Percentiles rank a stretch among this genome's conserved stretches.
Evolutionary conservation across 352 stramenopile genomes (phyloP).

Genomic region (Pythium vanterpoolii): DNA sequence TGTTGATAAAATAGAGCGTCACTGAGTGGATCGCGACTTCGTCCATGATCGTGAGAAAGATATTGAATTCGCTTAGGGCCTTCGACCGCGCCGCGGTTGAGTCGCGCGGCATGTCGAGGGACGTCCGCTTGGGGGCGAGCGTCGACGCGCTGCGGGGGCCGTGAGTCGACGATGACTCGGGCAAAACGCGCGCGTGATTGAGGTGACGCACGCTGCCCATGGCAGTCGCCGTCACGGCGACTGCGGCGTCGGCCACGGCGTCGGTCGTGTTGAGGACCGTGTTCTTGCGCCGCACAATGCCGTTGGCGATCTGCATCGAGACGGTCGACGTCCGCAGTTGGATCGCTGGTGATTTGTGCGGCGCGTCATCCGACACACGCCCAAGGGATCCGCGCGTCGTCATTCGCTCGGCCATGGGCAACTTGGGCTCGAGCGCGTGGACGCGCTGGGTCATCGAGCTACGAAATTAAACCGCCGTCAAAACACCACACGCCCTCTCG

Average conservation of each 20-base stretch:
- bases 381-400: background rate
- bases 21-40: constrained; percentile 77
- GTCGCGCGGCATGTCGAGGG: constrained; percentile 40
- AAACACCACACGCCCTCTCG: too few relatives aligned
- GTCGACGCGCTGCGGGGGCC: constrained; percentile 13
- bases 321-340: constrained; percentile 42
- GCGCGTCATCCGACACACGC: background rate
- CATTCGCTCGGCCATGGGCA: background rate
- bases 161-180: constrained; percentile 26
- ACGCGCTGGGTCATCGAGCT: constrained; percentile 2
- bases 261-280: constrained; percentile 20
- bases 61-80: constrained; percentile 65
- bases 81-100: constrained; percentile 50
- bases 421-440: background rate
- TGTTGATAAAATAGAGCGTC: constrained; percentile 82
- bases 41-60: constrained; percentile 82
- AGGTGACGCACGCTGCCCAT: constrained; percentile 27
- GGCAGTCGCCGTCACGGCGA: constrained; percentile 22
- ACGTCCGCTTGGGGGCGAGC: constrained; percentile 20
- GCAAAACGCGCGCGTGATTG: constrained; percentile 28
- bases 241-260: constrained; percentile 20
- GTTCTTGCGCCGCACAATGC: constrained; percentile 22
- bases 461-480: too few relatives aligned
- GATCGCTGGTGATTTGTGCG: constrained; percentile 30
- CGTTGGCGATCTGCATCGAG: constrained; percentile 31